These are phyloP conservation scores for Exophiala alcalophila DNA, from an alignment of 2,329 filamentous ascomycete genomes.

Conservation along the genomic window DNA sequence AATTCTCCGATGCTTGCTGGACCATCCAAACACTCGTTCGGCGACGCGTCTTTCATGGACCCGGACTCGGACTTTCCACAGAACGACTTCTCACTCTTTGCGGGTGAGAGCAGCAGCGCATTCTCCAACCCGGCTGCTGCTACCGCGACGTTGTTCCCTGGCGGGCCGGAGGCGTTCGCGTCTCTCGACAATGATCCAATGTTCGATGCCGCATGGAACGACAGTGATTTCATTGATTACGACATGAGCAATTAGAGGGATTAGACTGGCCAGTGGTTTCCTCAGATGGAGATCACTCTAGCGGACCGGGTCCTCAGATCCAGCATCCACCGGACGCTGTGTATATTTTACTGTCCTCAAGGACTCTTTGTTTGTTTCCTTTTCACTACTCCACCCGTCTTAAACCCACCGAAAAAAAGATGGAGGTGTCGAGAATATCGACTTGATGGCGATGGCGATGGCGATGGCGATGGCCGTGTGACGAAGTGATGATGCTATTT, in stretches of 20 bases:
- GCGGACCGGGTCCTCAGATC: background rate
- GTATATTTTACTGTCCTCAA: slow-evolving; percentile 5
- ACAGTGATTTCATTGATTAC: slow-evolving; percentile 24
- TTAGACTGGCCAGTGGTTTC: too few species aligned
- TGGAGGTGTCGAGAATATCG: slow-evolving; percentile 23
- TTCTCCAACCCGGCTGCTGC: slow-evolving; percentile 29
- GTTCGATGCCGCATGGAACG: slow-evolving; percentile 20
- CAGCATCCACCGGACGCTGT: background rate
- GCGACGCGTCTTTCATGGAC: slow-evolving; percentile 16
- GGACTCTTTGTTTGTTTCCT: slow-evolving; percentile 8
- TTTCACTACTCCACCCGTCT: slow-evolving; percentile 28
- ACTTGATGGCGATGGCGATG: slow-evolving; percentile 7
- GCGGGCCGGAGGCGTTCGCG: slow-evolving; percentile 23
- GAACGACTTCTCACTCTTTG: slow-evolving; percentile 29
- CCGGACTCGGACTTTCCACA: slow-evolving; percentile 21
- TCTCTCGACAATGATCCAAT: slow-evolving; percentile 25
- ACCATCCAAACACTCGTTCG: slow-evolving; percentile 21
- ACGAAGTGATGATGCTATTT: slow-evolving; percentile 14
- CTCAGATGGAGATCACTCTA: background rate
- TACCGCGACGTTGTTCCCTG: slow-evolving; percentile 29
- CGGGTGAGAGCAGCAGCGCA: slow-evolving; percentile 21
- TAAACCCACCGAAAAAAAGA: slow-evolving; percentile 18
- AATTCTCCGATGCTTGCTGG: slow-evolving; percentile 28
- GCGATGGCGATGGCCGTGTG: slow-evolving; percentile 7
- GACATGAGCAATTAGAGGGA: slow-evolving; percentile 24